Conservation (phyloP, 176 grass and related monocot genomes). For the Oryza nivara region DNA sequence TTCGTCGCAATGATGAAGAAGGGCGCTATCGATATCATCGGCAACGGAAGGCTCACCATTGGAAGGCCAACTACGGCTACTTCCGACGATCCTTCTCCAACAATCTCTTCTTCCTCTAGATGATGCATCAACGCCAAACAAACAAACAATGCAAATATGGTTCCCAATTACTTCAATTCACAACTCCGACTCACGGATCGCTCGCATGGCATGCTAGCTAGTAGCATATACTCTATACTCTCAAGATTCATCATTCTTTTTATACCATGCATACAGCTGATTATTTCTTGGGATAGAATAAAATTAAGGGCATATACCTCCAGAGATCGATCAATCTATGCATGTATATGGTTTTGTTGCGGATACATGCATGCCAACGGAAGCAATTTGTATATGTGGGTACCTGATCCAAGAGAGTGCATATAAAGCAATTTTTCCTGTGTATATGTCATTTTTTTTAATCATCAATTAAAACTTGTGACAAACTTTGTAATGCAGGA, state of each 20-base stretch:
- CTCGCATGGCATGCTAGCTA: neutral
- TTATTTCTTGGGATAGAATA: neutral
- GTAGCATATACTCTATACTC: neutral
- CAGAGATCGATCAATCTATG: neutral
- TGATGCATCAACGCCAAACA: neutral
- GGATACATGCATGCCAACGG: neutral
- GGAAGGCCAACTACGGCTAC: constrained; percentile 10
- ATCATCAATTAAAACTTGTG: too few species aligned
- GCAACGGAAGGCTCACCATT: constrained; percentile 56
- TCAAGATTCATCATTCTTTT: neutral
- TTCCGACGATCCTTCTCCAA: constrained; percentile 51
- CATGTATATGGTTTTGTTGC: neutral
- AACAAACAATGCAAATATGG: neutral
- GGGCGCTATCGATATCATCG: constrained; percentile 50
- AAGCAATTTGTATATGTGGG: too few species aligned
- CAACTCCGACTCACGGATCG: neutral
- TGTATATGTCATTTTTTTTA: too few species aligned
- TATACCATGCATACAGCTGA: neutral
- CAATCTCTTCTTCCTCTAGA: neutral
- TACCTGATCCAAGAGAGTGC: too few species aligned
- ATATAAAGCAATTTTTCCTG: too few species aligned
- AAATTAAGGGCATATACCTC: neutral
- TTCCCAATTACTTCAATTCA: neutral
- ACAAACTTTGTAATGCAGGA: too few species aligned
- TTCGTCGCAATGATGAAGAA: constrained; percentile 88